A percentile compares a stretch with the other conserved stretches of the same genome.
These are phyloP conservation scores for Alternaria sp. DNA, from an alignment of 2,329 filamentous ascomycete genomes.

Conservation along the genomic window DNA sequence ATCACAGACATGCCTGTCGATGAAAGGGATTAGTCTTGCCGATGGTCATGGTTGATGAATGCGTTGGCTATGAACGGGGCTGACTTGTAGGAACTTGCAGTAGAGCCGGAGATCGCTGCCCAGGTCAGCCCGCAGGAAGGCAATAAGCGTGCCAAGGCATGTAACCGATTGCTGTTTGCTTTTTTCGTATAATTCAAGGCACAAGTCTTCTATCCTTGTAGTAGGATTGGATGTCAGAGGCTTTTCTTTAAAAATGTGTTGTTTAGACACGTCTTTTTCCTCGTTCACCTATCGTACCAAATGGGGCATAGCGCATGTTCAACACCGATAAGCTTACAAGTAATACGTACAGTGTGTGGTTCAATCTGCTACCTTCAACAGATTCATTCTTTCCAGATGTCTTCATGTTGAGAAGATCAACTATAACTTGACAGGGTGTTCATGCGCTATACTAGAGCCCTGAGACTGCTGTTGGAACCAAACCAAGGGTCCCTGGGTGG, in stretches of 20 bases:
- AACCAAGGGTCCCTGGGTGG: accelerated
- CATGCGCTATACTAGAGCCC: not conserved
- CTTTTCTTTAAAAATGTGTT: too few relatives aligned
- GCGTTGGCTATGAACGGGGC: not conserved
- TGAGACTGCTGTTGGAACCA: not conserved
- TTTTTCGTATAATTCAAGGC: not conserved
- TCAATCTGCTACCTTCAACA: not conserved
- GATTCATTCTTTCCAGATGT: not conserved
- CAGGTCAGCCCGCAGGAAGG: not conserved
- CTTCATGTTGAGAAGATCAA: not conserved
- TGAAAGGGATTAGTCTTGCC: not conserved
- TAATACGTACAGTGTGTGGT: not conserved
- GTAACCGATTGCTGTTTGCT: not conserved
- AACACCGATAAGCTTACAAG: not conserved
- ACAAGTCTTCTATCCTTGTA: not conserved
- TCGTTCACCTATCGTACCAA: not conserved
- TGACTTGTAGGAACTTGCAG: not conserved
- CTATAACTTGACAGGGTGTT: not conserved
- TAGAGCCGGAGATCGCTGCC: not conserved
- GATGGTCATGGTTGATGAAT: not conserved
- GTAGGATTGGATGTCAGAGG: not conserved
- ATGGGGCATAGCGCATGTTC: not conserved
- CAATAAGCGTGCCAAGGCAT: not conserved
- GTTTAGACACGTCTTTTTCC: not conserved
- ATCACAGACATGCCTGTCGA: not conserved